phyloP scores from a whole-genome alignment of 176 grass and related monocot genomes.

The Sorghum bicolor region Sorghum_bicolor_NCBIv3 NC_012872.2:74271501-74272000 shows the following conservation, averaged over 20 bases:
- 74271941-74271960: background rate
- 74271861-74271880: constrained; percentile 54
- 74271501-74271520: background rate
- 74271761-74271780: constrained; percentile 72
- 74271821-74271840: constrained; percentile 18
- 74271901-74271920: constrained; percentile 62
- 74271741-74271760: constrained; percentile 82
- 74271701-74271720: constrained; percentile 41
- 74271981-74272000: background rate
- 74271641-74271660: background rate
- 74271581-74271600: constrained; percentile 92
- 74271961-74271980: background rate
- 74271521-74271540: background rate
- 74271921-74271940: background rate
- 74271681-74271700: background rate
- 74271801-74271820: background rate
- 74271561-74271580: constrained; percentile 80
- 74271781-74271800: constrained; percentile 25
- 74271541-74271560: constrained; percentile 76
- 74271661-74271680: background rate
- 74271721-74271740: constrained; percentile 70
- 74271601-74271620: constrained; percentile 74
- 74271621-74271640: background rate
- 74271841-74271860: constrained; percentile 34
- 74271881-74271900: constrained; percentile 56